Evolutionary conservation across 305 asterid genomes (phyloP).

Genomic region (Striga hermonthica): DNA sequence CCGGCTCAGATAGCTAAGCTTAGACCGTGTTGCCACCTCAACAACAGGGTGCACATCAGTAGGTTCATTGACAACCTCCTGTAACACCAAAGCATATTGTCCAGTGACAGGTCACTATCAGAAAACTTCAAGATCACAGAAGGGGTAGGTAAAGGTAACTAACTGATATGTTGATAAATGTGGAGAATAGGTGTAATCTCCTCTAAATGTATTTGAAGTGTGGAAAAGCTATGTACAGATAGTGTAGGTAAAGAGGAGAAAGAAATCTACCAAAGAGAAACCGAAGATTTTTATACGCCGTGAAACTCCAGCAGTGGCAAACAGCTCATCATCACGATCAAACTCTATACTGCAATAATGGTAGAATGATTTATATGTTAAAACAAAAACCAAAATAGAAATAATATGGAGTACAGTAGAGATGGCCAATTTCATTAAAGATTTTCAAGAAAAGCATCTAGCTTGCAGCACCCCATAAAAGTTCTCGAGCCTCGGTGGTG

Average conservation of each 20-base stretch:
- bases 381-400: slow-evolving; percentile 20
- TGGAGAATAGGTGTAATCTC: slow-evolving; percentile 1
- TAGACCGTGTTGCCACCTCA: slow-evolving; percentile 48
- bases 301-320: slow-evolving; percentile 90
- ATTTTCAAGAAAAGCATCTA: background rate
- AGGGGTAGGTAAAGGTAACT: slow-evolving; percentile 1
- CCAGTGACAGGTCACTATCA: slow-evolving; percentile 8
- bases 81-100: slow-evolving; percentile 28
- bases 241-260: slow-evolving; percentile 17
- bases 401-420: slow-evolving; percentile 2
- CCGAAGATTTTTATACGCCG: slow-evolving; percentile 75
- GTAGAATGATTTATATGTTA: slow-evolving; percentile 4
- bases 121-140: too few relatives aligned
- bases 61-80: slow-evolving; percentile 70
- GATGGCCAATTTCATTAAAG: slow-evolving; percentile 10
- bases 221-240: slow-evolving; percentile 20
- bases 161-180: background rate
- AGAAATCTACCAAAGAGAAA: slow-evolving; percentile 60
- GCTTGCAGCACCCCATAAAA: background rate
- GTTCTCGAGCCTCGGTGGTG: background rate
- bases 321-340: slow-evolving; percentile 77
- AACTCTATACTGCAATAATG: slow-evolving; percentile 65
- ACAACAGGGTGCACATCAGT: slow-evolving; percentile 51
- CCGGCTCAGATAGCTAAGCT: slow-evolving; percentile 58
- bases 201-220: slow-evolving; percentile 8